Evolutionary conservation across 371 early-diverging fungal genomes (phyloP).

Genomic region (Syncephalastrum racemosum): DNA sequence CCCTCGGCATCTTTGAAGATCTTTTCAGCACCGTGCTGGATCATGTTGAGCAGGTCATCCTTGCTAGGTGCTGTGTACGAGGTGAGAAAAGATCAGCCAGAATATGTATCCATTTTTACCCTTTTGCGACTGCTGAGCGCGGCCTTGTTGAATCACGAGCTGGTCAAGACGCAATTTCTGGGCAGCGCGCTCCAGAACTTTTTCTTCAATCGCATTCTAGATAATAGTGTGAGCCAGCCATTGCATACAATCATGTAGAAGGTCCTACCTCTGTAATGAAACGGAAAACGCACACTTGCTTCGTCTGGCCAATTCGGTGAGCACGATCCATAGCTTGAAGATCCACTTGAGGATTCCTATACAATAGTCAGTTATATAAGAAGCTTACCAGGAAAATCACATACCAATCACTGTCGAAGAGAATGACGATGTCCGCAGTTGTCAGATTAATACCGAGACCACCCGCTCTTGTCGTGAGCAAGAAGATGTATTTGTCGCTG

Average conservation of each 20-base stretch:
- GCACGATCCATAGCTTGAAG: slow-evolving; percentile 97
- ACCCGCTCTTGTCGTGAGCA: slow-evolving; percentile 98
- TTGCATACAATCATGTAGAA: background rate
- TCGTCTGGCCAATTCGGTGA: slow-evolving; percentile 99
- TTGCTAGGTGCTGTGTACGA: slow-evolving; percentile 51
- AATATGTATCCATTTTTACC: slow-evolving; percentile 16
- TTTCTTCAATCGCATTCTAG: slow-evolving; percentile 95
- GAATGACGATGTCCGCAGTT: slow-evolving; percentile 96
- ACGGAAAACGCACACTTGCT: slow-evolving; percentile 97
- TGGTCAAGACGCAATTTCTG: slow-evolving; percentile 98
- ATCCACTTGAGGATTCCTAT: slow-evolving; percentile 93
- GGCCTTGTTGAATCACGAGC: slow-evolving; percentile 96
- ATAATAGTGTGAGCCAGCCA: background rate
- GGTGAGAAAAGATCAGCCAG: slow-evolving; percentile 4
- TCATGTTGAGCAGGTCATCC: slow-evolving; percentile 93
- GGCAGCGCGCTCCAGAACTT: slow-evolving; percentile 93
- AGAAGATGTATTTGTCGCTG: slow-evolving; percentile 94
- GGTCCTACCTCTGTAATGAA: slow-evolving; percentile 86
- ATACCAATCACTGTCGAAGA: slow-evolving; percentile 98
- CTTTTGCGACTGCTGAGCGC: slow-evolving; percentile 54
- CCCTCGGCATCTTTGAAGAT: slow-evolving; percentile 73
- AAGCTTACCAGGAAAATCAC: slow-evolving; percentile 4
- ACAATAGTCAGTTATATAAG: background rate
- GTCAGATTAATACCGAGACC: slow-evolving; percentile 99
- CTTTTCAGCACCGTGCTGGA: slow-evolving; percentile 93